Evolutionary conservation across 1,284 basidiomycete species (phyloP).

Genomic region (Phlebopus sp.): DNA sequence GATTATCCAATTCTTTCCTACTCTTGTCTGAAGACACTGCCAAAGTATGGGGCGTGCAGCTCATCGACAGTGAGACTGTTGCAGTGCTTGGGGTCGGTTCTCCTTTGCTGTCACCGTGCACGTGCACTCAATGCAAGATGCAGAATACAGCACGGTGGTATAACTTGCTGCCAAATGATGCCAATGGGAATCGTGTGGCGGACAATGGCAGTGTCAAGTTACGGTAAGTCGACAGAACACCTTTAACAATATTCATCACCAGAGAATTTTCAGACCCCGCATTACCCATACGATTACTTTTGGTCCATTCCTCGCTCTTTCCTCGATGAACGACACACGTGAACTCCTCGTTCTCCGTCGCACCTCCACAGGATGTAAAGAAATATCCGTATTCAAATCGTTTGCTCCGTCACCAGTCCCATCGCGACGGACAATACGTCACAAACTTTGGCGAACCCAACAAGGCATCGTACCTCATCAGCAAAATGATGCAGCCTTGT

Average conservation of each 20-base stretch:
- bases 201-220: slow-evolving; percentile 14
- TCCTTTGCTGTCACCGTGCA: background rate
- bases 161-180: slow-evolving; percentile 15
- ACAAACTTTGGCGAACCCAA: slow-evolving; percentile 21
- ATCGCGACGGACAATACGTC: slow-evolving; percentile 10
- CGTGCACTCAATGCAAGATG: slow-evolving; percentile 9
- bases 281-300: slow-evolving; percentile 11
- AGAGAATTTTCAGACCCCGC: slow-evolving; percentile 12
- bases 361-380: slow-evolving; percentile 18
- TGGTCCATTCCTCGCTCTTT: slow-evolving; percentile 3
- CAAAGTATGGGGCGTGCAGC: slow-evolving; percentile 20
- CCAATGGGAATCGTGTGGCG: slow-evolving; percentile 7
- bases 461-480: background rate
- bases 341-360: slow-evolving; percentile 19
- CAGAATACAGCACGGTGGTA: slow-evolving; percentile 24
- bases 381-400: slow-evolving; percentile 17
- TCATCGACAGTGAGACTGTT: slow-evolving; percentile 23
- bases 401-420: background rate
- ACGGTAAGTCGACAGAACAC: slow-evolving; percentile 17
- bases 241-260: background rate
- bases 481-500: slow-evolving; percentile 24
- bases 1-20: slow-evolving; percentile 8
- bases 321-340: slow-evolving; percentile 9
- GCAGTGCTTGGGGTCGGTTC: slow-evolving; percentile 27
- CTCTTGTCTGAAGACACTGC: slow-evolving; percentile 16